phyloP scores from a whole-genome alignment of 1,284 basidiomycete species.

The Malassezia japonica region DNA sequence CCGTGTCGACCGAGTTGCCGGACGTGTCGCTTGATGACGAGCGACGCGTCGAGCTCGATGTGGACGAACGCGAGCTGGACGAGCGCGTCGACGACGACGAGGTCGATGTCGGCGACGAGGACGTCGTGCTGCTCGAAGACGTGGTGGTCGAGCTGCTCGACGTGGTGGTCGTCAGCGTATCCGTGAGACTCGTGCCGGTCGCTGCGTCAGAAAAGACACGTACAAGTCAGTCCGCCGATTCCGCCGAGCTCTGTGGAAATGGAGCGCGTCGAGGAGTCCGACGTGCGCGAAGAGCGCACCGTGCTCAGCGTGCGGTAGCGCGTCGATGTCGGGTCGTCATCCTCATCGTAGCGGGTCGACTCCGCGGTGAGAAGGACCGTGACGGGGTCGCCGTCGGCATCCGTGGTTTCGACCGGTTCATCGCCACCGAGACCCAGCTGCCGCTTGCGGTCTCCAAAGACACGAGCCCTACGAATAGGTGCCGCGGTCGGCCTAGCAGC shows the following conservation, averaged over 20 bases:
- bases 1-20: not conserved
- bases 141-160: not conserved
- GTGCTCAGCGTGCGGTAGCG: conserved; percentile 6
- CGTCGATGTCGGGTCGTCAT: conserved; percentile 12
- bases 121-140: not conserved
- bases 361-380: not conserved
- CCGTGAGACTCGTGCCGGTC: not conserved
- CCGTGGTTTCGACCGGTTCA: not conserved
- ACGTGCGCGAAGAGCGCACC: not conserved
- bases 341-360: conserved; percentile 9
- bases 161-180: not conserved
- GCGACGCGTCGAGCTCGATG: not conserved
- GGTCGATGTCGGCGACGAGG: too few relatives aligned
- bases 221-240: not conserved
- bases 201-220: not conserved
- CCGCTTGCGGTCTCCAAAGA: not conserved
- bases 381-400: conserved; percentile 14
- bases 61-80: not conserved
- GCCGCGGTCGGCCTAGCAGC: not conserved
- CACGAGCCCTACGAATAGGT: not conserved
- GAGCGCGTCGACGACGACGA: not conserved
- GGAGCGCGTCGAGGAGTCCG: not conserved
- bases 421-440: not conserved
- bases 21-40: not conserved
- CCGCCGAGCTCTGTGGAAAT: not conserved